Base-by-base conservation (phyloP, 2,329 filamentous ascomycete species). In the Cladosporium sp. region DNA sequence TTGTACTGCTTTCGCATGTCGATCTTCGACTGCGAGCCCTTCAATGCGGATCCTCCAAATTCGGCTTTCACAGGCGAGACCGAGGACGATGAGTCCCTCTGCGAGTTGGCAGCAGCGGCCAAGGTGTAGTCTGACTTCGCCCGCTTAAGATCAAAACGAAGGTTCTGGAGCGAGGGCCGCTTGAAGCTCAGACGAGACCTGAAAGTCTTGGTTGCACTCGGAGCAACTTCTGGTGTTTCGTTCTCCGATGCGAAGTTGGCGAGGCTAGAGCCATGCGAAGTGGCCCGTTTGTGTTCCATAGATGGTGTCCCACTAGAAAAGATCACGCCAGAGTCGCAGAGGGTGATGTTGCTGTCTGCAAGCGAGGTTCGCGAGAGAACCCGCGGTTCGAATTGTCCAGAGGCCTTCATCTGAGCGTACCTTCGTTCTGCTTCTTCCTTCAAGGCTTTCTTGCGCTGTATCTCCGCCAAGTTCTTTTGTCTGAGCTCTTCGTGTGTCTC, bases 1-100 rank as follows among this genome's bases (percentile, higher is more conserved):
- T 85, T 87, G 65, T 82, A 79, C 70, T 88, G 84, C 70, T 82
- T 84, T 58, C 83, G 79, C 6, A 88, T 76, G 61, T 88, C 86
- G 69, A 83, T 84, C 70, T 83, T 84, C 2, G 84, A 86, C 2
- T 81, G 80, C 26, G 83, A 79, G 48, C 79, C 80, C 65, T 80
- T 81, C 36, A 85, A 72, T 11, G 66, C 66, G 4, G 72, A 71
- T 16, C 28, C 64, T 16, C 54, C 39, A 23, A 72, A 64, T 3
- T 73, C 70, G 1, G 65, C 28, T 65, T 77, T 77, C 25, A 72
- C 69, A 3, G 74, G 73, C 13, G 75, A 77, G 5, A 73, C 63
- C 7, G 71, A 70, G 21, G 72, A 64, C 5, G 74, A 76, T 1
- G 76, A 77, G 28, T 77, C 75, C 8, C 80, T 77, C 7, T 75